Evolutionary conservation across 1,139 yeast genomes (phyloP), one percentile per base, ranked within the genome.

Genomic region (Yamadazyma triangularis): DNA sequence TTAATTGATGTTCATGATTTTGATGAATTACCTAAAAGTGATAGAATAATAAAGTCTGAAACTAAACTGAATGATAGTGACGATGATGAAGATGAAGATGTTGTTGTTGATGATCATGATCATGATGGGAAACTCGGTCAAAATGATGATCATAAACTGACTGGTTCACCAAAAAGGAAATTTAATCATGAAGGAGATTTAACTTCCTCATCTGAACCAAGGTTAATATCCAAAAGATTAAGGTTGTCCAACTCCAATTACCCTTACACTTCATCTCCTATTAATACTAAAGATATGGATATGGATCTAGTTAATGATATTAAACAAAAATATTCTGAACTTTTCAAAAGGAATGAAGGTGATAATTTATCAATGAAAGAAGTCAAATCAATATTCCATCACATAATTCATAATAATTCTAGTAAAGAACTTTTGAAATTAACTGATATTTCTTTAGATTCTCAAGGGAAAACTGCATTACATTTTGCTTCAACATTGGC

Each of bases 221-320:
- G 9, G 9, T 18, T 26, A 51, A 51, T 29, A 23, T 40, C 25
- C 26, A 40, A 33, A 20, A 24, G 26, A 4, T 18, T 28, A 7
- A 18, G 29, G 5, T 21, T 39, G 13, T 13, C 25, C 1, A 26
- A 72, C 35, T 54, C 70, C 10, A 70, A 71, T 42, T 56, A 59
- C 26, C 81, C 81, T 4, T 72, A 58, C 45, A 58, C 85, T 0
- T 51, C 79, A 31, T 74, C 73, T 14, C 85, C 88, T 1, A 44
- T 79, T 18, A 51, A 60, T 2, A 57, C 57, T 9, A 54, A 57
- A 24, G 43, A 59, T 44, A 30, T 49, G 54, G 47, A 57, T 25
- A 29, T 40, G 2, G 58, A 53, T 8, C 28, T 53, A 11, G 68
- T 81, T 2, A 69, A 77, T 29, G 82, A 75, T 24, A 56, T 79